These are phyloP conservation scores for Ophiostoma triangulosporum DNA, from an alignment of 2,329 filamentous ascomycete genomes.

Conservation along the genomic window DNA sequence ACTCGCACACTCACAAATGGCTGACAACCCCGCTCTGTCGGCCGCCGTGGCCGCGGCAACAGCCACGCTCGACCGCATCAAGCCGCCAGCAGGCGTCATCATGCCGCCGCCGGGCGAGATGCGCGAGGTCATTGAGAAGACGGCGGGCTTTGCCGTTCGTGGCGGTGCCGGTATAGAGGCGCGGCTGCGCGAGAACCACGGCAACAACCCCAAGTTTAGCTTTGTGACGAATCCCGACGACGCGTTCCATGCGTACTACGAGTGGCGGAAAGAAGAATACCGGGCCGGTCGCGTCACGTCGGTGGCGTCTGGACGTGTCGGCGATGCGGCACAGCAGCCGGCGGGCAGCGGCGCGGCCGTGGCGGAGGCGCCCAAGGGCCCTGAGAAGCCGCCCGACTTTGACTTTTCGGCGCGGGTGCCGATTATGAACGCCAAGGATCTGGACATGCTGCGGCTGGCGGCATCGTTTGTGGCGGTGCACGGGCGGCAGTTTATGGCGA, in stretches of 20 bases:
- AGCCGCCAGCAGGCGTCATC: conserved; percentile 70
- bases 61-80: conserved; percentile 49
- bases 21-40: conserved; percentile 19
- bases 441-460: conserved; percentile 61
- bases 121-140: conserved; percentile 77
- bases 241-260: conserved; percentile 76
- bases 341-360: conserved; percentile 19
- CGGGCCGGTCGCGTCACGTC: conserved; percentile 69
- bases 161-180: conserved; percentile 62
- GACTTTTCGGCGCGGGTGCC: conserved; percentile 94
- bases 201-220: conserved; percentile 76
- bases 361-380: conserved; percentile 56
- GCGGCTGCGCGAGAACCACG: conserved; percentile 73
- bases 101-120: conserved; percentile 78
- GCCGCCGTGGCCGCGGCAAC: conserved; percentile 34
- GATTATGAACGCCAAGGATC: conserved; percentile 87
- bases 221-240: conserved; percentile 74
- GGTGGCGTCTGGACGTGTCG: conserved; percentile 60
- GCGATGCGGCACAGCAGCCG: conserved; percentile 34
- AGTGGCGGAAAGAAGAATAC: conserved; percentile 82
- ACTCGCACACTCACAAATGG: background rate
- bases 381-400: conserved; percentile 73
- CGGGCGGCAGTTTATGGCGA: conserved; percentile 81
- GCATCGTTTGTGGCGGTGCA: conserved; percentile 89
- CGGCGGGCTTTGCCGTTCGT: conserved; percentile 74